Evolutionary conservation across 306 rosid genomes (phyloP), one percentile per base, ranked within the genome.

Genomic region (Myrica gale): DNA sequence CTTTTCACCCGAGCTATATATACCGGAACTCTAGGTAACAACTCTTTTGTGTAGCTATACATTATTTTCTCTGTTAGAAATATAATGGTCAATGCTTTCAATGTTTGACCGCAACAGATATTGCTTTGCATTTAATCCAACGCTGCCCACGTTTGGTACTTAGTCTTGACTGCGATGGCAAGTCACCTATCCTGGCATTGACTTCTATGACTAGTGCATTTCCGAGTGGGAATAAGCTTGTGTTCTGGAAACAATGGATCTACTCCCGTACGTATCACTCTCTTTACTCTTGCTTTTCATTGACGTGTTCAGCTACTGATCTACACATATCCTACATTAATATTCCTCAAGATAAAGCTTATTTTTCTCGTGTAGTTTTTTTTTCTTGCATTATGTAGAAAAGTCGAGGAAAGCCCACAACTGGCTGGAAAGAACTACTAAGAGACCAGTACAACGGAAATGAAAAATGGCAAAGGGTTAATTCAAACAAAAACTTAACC

Each of bases 31-130:
- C 39, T 37, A 1, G 47, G 69, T 63, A 63, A 63, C 11, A 39
- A 37, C 51, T 62, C 6, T 11, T 60, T 3, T 7, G 12, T 5
- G n/a, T 37, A 6, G 6, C 21, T 0, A 39, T 37, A 3, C 2
- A 19, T 6, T 19, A 2, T 62, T 37, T 0, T n/a, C n/a, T n/a
- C n/a, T n/a, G n/a, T n/a, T 23, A 23, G 26, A 23, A 23, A 23
- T 23, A 23, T 23, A 23, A 23, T 23, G 26, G 1, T 1, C 5
- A 7, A 16, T 9, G n/a, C n/a, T n/a, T n/a, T n/a, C n/a, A n/a
- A n/a, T n/a, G n/a, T n/a, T n/a, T n/a, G n/a, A n/a, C n/a, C n/a
- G 12, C 57, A 13, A 70, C 15, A 70, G 74, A 32, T 70, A 7
- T 70, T 20, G 74, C 61, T 13, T 10, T 1, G 32, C 0, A 15